A percentile compares a stretch with the other conserved stretches of the same genome.
Evolutionary conservation across 441 rosid genomes (phyloP).

Genomic region (Populus trichocarpa): DNA sequence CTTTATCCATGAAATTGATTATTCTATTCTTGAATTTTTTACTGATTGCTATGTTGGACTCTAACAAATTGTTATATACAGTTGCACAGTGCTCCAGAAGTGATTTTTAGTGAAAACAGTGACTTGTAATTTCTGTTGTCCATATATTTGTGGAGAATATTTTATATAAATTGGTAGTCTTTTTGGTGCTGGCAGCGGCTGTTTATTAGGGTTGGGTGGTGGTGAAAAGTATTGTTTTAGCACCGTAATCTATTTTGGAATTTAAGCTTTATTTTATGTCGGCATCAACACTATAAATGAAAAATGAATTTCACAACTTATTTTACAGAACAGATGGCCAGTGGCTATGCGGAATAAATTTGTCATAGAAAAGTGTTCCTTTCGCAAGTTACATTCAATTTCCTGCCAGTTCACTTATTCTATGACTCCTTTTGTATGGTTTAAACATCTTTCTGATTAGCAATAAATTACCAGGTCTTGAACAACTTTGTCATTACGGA

Average conservation of each 20-base stretch:
- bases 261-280: neutral
- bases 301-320: neutral
- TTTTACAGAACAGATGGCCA: neutral
- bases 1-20: neutral
- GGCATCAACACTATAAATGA: neutral
- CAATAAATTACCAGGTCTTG: slow-evolving; percentile 52
- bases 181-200: neutral
- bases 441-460: neutral
- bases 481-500: slow-evolving; percentile 74
- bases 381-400: neutral
- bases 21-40: neutral
- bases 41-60: neutral
- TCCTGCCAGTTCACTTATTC: neutral
- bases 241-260: neutral
- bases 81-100: neutral
- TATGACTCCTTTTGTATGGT: neutral
- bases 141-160: neutral
- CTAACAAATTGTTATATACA: neutral
- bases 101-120: neutral
- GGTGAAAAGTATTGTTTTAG: neutral
- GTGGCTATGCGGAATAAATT: neutral
- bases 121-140: neutral
- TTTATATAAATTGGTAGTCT: neutral
- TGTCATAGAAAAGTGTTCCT: neutral
- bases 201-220: neutral